These are phyloP conservation scores for Emergomyces orientalis DNA, from an alignment of 2,329 filamentous ascomycete genomes.

Conservation along the genomic window DNA sequence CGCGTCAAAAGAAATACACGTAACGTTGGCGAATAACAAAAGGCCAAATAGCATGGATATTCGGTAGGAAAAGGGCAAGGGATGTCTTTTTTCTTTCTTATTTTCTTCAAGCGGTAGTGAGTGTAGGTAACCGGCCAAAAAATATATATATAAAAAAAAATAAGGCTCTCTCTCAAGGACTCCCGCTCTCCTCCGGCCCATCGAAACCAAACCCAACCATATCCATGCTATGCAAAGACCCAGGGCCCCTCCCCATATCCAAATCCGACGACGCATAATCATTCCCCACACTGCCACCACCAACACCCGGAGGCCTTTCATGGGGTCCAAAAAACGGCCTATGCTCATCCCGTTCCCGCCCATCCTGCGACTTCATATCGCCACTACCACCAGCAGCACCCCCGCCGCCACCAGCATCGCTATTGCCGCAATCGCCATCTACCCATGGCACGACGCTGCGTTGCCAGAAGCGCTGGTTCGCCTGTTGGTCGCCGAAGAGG, in stretches of 20 bases:
- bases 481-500: constrained; percentile 38
- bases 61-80: too few species aligned
- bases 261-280: constrained; percentile 38
- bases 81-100: too few species aligned
- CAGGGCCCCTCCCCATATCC: constrained; percentile 34
- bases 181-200: constrained; percentile 9
- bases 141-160: too few species aligned
- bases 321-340: constrained; percentile 38
- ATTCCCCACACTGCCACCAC: constrained; percentile 20
- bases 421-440: constrained; percentile 14
- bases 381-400: not conserved
- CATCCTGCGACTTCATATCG: constrained; percentile 19
- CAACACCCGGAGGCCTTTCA: constrained; percentile 24
- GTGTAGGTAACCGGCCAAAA: too few species aligned
- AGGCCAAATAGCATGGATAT: too few species aligned
- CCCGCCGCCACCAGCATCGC: not conserved
- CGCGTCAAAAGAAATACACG: too few species aligned
- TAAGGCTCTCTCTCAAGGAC: not conserved
- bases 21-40: too few species aligned
- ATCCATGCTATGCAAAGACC: constrained; percentile 37
- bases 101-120: too few species aligned
- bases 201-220: constrained; percentile 39
- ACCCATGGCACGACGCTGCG: constrained; percentile 32
- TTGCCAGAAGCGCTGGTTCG: constrained; percentile 38
- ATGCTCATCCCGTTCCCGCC: constrained; percentile 35